Evolutionary conservation across 2,329 filamentous ascomycete genomes (phyloP), one percentile per base, ranked within the genome.

Genomic region (Chaetomium olivaceum): DNA sequence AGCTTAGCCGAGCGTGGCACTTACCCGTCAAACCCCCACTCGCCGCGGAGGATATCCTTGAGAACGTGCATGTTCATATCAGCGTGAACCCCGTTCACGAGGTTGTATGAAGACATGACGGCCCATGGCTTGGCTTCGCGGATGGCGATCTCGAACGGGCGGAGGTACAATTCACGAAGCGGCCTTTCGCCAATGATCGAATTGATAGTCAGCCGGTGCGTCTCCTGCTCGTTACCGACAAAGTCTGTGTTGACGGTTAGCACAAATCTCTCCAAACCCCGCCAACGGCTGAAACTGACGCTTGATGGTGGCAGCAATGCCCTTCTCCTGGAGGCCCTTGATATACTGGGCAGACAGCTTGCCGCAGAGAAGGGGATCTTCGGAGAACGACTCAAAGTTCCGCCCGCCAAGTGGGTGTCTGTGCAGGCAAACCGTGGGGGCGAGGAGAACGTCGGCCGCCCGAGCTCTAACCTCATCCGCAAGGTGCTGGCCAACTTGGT

Each of bases 321-420:
- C 89, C 67, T 87, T 88, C 27, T 89, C 87, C 73, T 95, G 91
- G 62, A 91, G 80, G 8, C 90, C 90, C 57, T 85, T 87, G 73
- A 91, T 89, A 68, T 91, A 91, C 66, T 89, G 84, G 0, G 89
- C 86, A 14, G 90, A 89, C 67, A 93, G 79, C 68, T 88, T 90
- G 36, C 91, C 91, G 0, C 91, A 91, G 5, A 96, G 82, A 11
- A 89, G 84, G 0, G 91, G 91, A 70, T 95, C 92, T 76, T 95
- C 92, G 0, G 90, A 92, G 75, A 93, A 95, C 0, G 91, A 93
- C 77, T 96, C 92, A 71, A 95, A 96, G 69, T 93, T 93, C 66
- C 92, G 85, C 21, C 92, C 92, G n/a, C 91, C 91, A 0, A 95
- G 82, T 0, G 92, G 92, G 58, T 91, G 91, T 19, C 92, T 86